Evolutionary conservation across 1,284 basidiomycete species (phyloP).

Genomic region (Pseudozyma sp.): DNA sequence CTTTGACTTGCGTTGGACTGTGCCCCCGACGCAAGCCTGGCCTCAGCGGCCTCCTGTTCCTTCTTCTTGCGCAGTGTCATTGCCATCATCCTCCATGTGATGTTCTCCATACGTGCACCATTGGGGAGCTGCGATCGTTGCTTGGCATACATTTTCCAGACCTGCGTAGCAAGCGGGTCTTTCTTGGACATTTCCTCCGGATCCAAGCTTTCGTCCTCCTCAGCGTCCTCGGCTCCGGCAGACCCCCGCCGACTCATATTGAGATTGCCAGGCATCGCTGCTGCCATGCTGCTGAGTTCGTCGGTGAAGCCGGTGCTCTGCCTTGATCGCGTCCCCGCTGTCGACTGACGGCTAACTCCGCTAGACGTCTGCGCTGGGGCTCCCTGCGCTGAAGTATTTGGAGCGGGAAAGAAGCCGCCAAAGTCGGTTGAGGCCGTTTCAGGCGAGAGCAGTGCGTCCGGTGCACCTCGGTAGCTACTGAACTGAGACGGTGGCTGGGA

Average conservation of each 20-base stretch:
- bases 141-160: constrained; percentile 95
- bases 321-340: constrained; percentile 23
- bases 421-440: constrained; percentile 33
- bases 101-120: constrained; percentile 93
- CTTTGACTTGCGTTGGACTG: constrained; percentile 34
- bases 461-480: constrained; percentile 31
- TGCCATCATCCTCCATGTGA: constrained; percentile 99
- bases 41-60: constrained; percentile 59
- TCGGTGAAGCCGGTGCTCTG: constrained; percentile 32
- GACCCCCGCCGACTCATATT: constrained; percentile 54
- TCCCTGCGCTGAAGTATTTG: neutral
- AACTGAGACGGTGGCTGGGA: constrained; percentile 33
- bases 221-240: constrained; percentile 48
- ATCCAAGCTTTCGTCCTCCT: constrained; percentile 45
- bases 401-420: constrained; percentile 25
- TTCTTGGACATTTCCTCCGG: constrained; percentile 71
- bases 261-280: constrained; percentile 24
- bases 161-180: constrained; percentile 91
- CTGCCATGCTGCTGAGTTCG: constrained; percentile 14
- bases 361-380: constrained; percentile 8
- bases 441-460: constrained; percentile 27
- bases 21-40: constrained; percentile 28
- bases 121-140: constrained; percentile 88
- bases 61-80: constrained; percentile 87
- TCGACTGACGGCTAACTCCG: constrained; percentile 19